Evolutionary conservation across 305 asterid species (phyloP).

Genomic region (Ilex paraguariensis): DNA sequence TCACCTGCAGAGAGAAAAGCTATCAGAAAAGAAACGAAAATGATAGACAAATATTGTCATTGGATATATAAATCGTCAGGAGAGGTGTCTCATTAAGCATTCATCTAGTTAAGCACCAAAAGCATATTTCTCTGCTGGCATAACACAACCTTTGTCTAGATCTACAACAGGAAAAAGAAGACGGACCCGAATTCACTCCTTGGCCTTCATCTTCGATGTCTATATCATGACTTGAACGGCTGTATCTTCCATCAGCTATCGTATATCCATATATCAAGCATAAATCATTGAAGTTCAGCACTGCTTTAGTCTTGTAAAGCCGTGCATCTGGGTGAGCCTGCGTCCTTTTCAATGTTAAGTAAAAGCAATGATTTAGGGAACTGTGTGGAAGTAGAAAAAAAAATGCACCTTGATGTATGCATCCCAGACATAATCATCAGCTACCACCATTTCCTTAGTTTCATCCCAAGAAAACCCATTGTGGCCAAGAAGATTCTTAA

Average conservation of each 20-base stretch:
- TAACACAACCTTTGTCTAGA: conserved; percentile 1
- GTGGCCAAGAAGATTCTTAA: conserved; percentile 35
- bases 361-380: background rate
- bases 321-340: conserved; percentile 40
- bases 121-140: background rate
- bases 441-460: conserved; percentile 38
- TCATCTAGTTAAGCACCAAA: no score
- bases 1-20: conserved; percentile 25
- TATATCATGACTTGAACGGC: conserved; percentile 44
- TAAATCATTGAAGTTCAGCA: conserved; percentile 35
- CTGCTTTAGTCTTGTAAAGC: conserved; percentile 27
- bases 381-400: background rate
- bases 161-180: conserved; percentile 8
- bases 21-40: background rate
- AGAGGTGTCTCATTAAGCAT: no score
- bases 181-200: conserved; percentile 23
- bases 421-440: conserved; percentile 36
- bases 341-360: conserved; percentile 8
- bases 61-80: no score
- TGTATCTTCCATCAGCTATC: conserved; percentile 43
- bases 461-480: conserved; percentile 43
- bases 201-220: conserved; percentile 34
- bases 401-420: conserved; percentile 32
- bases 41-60: no score
- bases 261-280: conserved; percentile 37